Evolutionary conservation across 768 basidiomycete genomes (phyloP).

Genomic region (Collybiopsis confluens): DNA sequence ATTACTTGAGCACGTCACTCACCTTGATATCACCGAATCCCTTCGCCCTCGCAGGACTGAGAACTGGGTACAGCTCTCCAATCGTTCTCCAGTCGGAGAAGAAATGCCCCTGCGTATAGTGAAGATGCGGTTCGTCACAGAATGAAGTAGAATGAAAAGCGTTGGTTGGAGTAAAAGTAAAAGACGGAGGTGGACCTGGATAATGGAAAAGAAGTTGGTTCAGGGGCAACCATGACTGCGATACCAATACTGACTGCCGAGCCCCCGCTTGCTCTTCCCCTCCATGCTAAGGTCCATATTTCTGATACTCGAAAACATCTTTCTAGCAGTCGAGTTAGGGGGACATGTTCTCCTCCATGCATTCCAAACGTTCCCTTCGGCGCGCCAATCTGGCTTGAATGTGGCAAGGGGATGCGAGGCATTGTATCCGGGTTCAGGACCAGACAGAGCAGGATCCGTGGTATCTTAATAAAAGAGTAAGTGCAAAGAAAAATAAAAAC

Average conservation of each 20-base stretch:
- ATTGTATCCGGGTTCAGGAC: neutral
- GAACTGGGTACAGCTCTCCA: constrained; percentile 84
- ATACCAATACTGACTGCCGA: no score
- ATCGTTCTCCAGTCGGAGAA: constrained; percentile 96
- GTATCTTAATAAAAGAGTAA: no score
- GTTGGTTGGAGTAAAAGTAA: constrained; percentile 57
- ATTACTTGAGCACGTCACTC: neutral
- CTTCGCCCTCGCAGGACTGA: constrained; percentile 83
- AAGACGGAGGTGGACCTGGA: constrained; percentile 38
- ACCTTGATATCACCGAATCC: constrained; percentile 83
- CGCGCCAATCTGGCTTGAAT: constrained; percentile 83
- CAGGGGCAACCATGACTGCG: no score
- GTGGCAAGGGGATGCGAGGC: constrained; percentile 13
- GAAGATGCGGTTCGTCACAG: constrained; percentile 78
- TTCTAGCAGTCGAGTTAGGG: constrained; percentile 73
- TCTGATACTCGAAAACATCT: constrained; percentile 76
- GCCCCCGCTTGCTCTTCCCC: neutral
- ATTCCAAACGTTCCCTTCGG: constrained; percentile 88
- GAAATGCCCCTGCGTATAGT: constrained; percentile 89
- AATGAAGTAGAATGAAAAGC: constrained; percentile 66
- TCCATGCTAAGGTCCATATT: constrained; percentile 16
- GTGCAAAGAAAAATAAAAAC: no score
- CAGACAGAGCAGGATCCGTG: constrained; percentile 11
- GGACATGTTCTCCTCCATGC: constrained; percentile 89
- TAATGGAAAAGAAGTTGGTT: neutral